Evolutionary conservation across 345 rosid genomes (phyloP), one percentile per base, ranked within the genome.

Genomic region (Lumnitzera racemosa): DNA sequence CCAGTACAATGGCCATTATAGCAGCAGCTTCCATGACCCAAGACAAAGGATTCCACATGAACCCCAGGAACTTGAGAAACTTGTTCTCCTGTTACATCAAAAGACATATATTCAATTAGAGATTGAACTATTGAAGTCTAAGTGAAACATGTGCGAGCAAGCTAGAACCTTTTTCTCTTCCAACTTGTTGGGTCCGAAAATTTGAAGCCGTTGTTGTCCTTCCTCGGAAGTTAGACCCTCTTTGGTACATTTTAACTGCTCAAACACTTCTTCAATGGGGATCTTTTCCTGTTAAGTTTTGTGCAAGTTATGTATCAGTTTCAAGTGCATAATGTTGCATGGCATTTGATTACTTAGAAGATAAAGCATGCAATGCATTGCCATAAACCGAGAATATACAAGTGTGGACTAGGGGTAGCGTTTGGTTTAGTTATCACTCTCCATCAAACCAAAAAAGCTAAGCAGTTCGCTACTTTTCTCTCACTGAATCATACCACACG

Each of bases 21-120:
- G 96, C 96, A 64, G 95, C 91, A 61, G 89, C 73, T 70, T 89
- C 96, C 96, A 89, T 87, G 52, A 86, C 96, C 96, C 95, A 87
- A 1, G 96, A 89, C 16, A 89, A 77, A 29, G 95, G 95, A 65
- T 89, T 89, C 91, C 95, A 87, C 96, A 90, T 85, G 72, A 90
- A 90, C 53, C 96, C 96, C 67, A 87, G 71, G 67, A 90, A 87
- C 90, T 90, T 87, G 59, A 87, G 89, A 10, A 90, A 0, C 61
- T 85, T 90, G 81, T 86, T 87, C 76, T 90, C 95, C 88, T 89
- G 72, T 51, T 17, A 51, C 46, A 20, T 48, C 25, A 56, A 52
- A 58, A 13, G 61, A 46, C 49, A 16, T 0, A 24, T 13, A 50
- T 4, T 24, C 4, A 24, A 29, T 41, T 15, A 43, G 23, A n/a